Evolutionary conservation across 2,329 filamentous ascomycete genomes (phyloP).

Genomic region (Aciculosporium take): DNA sequence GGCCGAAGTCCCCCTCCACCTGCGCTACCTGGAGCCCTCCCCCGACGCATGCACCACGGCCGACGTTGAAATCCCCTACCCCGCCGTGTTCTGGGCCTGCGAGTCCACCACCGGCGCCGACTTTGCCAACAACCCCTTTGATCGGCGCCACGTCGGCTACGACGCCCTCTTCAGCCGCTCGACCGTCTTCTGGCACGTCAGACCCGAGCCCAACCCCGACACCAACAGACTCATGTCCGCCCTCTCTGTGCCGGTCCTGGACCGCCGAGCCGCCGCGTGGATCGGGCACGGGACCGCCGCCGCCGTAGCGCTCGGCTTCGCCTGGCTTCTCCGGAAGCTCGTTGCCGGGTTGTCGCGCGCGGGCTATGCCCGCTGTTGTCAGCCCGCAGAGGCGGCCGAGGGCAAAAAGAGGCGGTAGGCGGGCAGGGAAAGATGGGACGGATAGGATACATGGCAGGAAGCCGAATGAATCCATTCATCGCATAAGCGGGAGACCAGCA

Average conservation of each 20-base stretch:
- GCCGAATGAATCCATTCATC: too few species aligned
- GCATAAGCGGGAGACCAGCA: too few species aligned
- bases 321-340: constrained; percentile 55
- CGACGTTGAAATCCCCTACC: constrained; percentile 55
- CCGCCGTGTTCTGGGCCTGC: constrained; percentile 85
- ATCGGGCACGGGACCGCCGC: constrained; percentile 41
- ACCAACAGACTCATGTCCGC: constrained; percentile 35
- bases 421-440: too few species aligned
- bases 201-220: constrained; percentile 30
- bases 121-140: constrained; percentile 70
- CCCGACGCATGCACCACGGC: constrained; percentile 39
- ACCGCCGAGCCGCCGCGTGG: constrained; percentile 33
- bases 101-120: constrained; percentile 49
- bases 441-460: too few species aligned
- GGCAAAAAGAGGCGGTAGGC: too few species aligned
- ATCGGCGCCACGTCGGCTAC: constrained; percentile 71
- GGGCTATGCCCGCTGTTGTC: not conserved
- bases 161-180: constrained; percentile 62
- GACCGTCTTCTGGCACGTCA: constrained; percentile 73
- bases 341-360: constrained; percentile 6
- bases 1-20: constrained; percentile 63
- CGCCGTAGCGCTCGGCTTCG: constrained; percentile 48
- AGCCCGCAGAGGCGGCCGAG: not conserved
- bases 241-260: constrained; percentile 52
- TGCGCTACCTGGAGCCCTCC: constrained; percentile 63